Conservation (phyloP, 768 basidiomycete genomes). For the Trametes cingulata region DNA sequence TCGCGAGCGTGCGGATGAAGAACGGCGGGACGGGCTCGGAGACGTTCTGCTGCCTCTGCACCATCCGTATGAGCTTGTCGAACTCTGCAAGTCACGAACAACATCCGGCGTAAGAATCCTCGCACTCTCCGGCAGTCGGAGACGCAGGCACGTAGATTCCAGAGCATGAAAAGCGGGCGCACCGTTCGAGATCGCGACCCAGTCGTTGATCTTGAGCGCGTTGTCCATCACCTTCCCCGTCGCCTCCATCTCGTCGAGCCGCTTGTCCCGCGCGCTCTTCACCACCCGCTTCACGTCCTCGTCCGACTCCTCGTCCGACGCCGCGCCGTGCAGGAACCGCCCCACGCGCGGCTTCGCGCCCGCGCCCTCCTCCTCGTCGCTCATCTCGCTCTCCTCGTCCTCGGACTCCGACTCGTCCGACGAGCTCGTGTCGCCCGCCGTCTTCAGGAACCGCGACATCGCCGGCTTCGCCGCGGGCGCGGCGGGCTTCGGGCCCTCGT, state of each 20-base stretch:
- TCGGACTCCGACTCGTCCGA: constrained; percentile 54
- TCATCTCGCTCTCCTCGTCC: constrained; percentile 50
- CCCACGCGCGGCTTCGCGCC: constrained; percentile 40
- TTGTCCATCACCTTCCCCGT: constrained; percentile 92
- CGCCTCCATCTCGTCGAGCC: constrained; percentile 93
- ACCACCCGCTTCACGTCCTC: constrained; percentile 72
- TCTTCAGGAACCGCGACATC: constrained; percentile 80
- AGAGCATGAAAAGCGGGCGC: constrained; percentile 25
- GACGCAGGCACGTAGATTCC: neutral
- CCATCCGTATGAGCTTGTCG: constrained; percentile 91
- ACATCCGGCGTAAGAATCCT: neutral
- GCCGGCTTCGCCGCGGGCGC: constrained; percentile 51
- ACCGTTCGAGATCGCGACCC: constrained; percentile 91
- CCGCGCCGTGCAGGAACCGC: constrained; percentile 46
- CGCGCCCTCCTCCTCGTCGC: constrained; percentile 41
- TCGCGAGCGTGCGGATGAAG: constrained; percentile 72
- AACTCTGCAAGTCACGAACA: constrained; percentile 64
- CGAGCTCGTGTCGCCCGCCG: constrained; percentile 55
- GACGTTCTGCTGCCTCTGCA: constrained; percentile 82
- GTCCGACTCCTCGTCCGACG: constrained; percentile 56
- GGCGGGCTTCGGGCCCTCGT: constrained; percentile 57
- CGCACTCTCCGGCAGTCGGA: neutral
- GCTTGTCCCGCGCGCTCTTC: constrained; percentile 88
- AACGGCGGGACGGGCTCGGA: constrained; percentile 87
- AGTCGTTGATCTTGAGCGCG: constrained; percentile 94